A percentile compares a stretch with the other conserved stretches of the same genome.
Evolutionary conservation across 2,329 filamentous ascomycete genomes (phyloP).

Genomic region (Penicillium sp.): DNA sequence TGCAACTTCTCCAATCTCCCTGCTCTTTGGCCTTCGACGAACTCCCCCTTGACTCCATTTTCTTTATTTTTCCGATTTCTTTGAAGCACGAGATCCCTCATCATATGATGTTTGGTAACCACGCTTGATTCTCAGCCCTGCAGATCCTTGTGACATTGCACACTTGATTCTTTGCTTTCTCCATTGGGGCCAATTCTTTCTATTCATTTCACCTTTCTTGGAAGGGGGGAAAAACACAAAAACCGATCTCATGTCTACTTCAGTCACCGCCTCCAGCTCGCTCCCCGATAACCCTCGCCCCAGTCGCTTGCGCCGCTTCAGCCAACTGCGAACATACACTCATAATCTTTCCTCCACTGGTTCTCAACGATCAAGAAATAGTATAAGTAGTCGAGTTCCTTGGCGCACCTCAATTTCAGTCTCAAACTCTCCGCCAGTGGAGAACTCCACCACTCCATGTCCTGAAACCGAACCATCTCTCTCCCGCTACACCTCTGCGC

Average conservation of each 20-base stretch:
- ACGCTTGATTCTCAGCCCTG: conserved; percentile 11
- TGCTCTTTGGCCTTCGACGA: neutral
- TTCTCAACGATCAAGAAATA: conserved; percentile 34
- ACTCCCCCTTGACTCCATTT: neutral
- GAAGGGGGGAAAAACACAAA: neutral
- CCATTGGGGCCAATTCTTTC: neutral
- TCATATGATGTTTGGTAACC: conserved; percentile 12
- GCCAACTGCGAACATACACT: conserved; percentile 43
- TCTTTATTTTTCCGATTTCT: neutral
- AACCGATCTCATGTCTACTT: conserved; percentile 31
- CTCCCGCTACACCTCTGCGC: conserved; percentile 25
- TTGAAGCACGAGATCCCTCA: neutral
- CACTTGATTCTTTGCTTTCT: neutral
- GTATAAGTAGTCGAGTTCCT: conserved; percentile 39
- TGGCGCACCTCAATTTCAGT: conserved; percentile 36
- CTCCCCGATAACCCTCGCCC: conserved; percentile 35
- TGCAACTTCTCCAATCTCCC: neutral
- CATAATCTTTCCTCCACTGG: conserved; percentile 30
- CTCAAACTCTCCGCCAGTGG: conserved; percentile 28
- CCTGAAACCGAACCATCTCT: conserved; percentile 31
- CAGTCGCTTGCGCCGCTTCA: conserved; percentile 42
- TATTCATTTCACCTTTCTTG: neutral
- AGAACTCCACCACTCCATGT: conserved; percentile 26
- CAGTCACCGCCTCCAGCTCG: conserved; percentile 41
- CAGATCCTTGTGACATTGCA: conserved; percentile 14